Percentiles rank a stretch among this genome's conserved stretches.
Evolutionary conservation across 805 yeast genomes (phyloP).

Genomic region (Soucietia sequanensis): DNA sequence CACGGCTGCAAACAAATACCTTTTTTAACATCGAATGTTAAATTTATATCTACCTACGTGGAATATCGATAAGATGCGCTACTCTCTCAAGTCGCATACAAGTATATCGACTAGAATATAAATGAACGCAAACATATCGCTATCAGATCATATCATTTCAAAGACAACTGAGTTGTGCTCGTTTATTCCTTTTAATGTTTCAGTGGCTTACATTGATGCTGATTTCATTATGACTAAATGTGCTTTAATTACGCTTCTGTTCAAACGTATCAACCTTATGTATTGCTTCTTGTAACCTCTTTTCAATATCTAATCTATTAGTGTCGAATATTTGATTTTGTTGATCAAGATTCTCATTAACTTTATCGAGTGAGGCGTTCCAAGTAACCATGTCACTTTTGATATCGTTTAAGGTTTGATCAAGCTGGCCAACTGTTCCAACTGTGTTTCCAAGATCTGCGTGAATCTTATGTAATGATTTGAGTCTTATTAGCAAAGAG

Average conservation of each 20-base stretch:
- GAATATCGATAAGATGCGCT: too few species aligned
- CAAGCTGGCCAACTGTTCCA: constrained; percentile 23
- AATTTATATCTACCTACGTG: too few species aligned
- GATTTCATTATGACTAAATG: background rate
- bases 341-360: constrained; percentile 22
- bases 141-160: too few species aligned
- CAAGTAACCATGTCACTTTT: constrained; percentile 27
- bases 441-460: constrained; percentile 28
- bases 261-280: too few species aligned
- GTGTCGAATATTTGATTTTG: constrained; percentile 19
- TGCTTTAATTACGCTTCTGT: background rate
- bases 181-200: too few species aligned
- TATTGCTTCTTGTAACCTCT: constrained; percentile 12
- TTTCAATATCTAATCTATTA: constrained; percentile 20
- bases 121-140: too few species aligned
- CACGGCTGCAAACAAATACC: too few species aligned
- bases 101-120: too few species aligned
- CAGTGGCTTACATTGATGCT: background rate
- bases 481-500: constrained; percentile 24
- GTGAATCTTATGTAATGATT: constrained; percentile 32
- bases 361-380: constrained; percentile 21
- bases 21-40: too few species aligned
- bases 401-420: constrained; percentile 22
- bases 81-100: too few species aligned
- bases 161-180: too few species aligned